Evolutionary conservation across 2,329 filamentous ascomycete genomes (phyloP), one percentile per base, ranked within the genome.

Genomic region (Zymoseptoria ardabiliae): DNA sequence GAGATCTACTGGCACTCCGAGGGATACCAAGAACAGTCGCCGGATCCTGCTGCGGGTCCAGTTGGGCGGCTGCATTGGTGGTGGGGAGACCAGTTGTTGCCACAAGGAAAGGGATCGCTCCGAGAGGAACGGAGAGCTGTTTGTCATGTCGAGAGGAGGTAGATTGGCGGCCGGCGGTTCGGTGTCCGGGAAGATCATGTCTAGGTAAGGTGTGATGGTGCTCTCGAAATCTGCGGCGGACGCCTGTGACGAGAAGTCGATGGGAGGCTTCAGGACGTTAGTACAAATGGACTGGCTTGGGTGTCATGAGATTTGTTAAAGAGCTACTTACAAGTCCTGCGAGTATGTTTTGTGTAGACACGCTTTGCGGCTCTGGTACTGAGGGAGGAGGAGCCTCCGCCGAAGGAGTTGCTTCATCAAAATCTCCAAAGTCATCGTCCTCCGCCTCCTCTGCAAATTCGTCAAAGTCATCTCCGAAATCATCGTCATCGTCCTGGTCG

Each of bases 21-120:
- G 84, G 1, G 92, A 97, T 57, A 99, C 92, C 50, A 99, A 85
- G 73, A 99, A 99, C 23, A 99, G 84, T 25, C 94, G 89, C 56
- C 94, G 87, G 68, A 96, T 99, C 55, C 92, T 90, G 56, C 91
- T 96, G 64, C 94, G 90, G 60, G 97, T 95, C 94, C 94, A 99
- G 74, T 99, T 94, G 0, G 94, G 93, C 5, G 94, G 94, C 69
- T 96, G 91, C 45, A 99, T 84, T 2, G 94, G 92, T 1, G 94
- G 94, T 20, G 94, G 93, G 2, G 93, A 93, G 28, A 97, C 91
- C 4, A 99, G 85, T 77, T 99, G 94, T 49, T 92, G 91, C 94
- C 94, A 99, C 35, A 99, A 81, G 0, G 94, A 97, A 58, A 90
- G 86, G 62, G 90, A 95, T 60, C 92, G 86, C 56, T 91, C 88